Base-by-base conservation (phyloP, 2,329 filamentous ascomycete species). In the Colletotrichum sp. region DNA sequence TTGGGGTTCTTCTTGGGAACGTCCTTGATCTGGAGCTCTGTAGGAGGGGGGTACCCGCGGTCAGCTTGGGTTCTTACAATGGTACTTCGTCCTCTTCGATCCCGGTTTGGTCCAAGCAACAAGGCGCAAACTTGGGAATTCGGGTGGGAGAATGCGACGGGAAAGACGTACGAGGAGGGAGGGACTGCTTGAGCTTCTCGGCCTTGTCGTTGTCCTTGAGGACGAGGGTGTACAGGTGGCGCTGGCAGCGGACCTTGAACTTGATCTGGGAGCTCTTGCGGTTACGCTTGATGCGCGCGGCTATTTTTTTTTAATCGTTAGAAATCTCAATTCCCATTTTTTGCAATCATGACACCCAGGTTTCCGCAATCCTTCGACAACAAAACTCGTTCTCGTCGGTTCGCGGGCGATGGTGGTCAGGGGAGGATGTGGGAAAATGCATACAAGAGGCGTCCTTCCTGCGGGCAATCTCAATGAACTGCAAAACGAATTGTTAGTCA, bases 381-480 rank as follows among this genome's bases (percentile, higher is more conserved):
- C n/a, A 30, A 32, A 2, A n/a, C 59, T 32, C 59, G 59, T n/a
- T 21, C 39, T n/a, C 9, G 18, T 34, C 16, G 65, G 21, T 13
- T 55, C 32, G 32, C 21, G 32, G 30, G 28, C 24, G 26, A 15
- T 26, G 21, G 16, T 44, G 13, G 12, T 28, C 15, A 24, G 67
- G 34, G 63, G 24, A 28, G 57, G 13, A 12, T 28, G 15, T 9
- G 57, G 71, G 16, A 57, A 66, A 32, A 26, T 44, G 96, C 96
- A 86, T 95, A 99, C 97, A 98, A 87, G 95, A 98, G 88, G 97
- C 97, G 93, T 99, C 98, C 92, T 98, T 98, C 89, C 97, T 95
- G 90, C 96, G 95, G 94, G 95, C 98, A 93, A 99, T 98, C 94
- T 99, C 97, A 89, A 99, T 98, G 95, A 99, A 99, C 93, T 98